These are phyloP conservation scores for Parsonsia alboflavescens DNA, from an alignment of 257 asterid species.

Conservation along the genomic window DNA sequence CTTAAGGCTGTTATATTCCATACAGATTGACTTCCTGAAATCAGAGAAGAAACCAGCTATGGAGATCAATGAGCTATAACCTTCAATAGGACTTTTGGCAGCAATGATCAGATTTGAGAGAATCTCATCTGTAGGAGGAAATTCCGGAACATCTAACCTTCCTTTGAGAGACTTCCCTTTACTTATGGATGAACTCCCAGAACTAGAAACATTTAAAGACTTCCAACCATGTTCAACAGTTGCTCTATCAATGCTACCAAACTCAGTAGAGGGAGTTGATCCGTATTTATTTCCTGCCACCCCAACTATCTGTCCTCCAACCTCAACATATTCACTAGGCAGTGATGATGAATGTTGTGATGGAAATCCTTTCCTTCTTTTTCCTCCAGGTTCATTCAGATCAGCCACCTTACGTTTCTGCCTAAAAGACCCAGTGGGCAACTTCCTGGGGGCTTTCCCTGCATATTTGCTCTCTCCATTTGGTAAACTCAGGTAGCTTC, in stretches of 20 bases:
- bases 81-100: slow-evolving; percentile 51
- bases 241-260: not conserved
- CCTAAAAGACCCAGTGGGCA: slow-evolving; percentile 13
- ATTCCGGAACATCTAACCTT: slow-evolving; percentile 23
- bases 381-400: slow-evolving; percentile 11
- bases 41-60: slow-evolving; percentile 38
- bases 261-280: slow-evolving; percentile 9
- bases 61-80: slow-evolving; percentile 23
- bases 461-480: slow-evolving; percentile 19
- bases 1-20: slow-evolving; percentile 18
- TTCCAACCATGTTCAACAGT: slow-evolving; percentile 4
- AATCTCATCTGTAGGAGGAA: slow-evolving; percentile 39
- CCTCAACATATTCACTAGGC: slow-evolving; percentile 5
- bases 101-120: slow-evolving; percentile 44
- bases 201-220: not conserved
- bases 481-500: slow-evolving; percentile 26
- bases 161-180: slow-evolving; percentile 21
- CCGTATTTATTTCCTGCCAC: slow-evolving; percentile 13
- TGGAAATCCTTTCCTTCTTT: slow-evolving; percentile 11
- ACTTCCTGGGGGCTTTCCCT: slow-evolving; percentile 23
- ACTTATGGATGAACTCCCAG: slow-evolving; percentile 6
- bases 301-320: slow-evolving; percentile 6
- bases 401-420: slow-evolving; percentile 17
- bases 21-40: slow-evolving; percentile 37
- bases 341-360: slow-evolving; percentile 1